Evolutionary conservation across 164 flowering plant species (phyloP), one percentile per base, ranked within the genome.

Genomic region (Aristolochia californica): DNA sequence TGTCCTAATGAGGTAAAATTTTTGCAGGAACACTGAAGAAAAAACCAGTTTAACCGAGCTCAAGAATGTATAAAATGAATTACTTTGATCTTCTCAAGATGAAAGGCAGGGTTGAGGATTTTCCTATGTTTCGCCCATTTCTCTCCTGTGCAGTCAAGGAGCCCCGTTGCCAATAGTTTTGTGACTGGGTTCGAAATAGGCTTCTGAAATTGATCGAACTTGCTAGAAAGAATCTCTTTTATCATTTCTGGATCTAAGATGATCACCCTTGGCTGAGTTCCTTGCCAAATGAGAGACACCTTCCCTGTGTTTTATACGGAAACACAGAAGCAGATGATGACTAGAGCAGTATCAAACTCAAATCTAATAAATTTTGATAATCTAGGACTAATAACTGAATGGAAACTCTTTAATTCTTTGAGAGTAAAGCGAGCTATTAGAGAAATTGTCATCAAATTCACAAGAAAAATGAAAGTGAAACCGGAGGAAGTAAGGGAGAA

Each of bases 111-210:
- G 34, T 72, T 77, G 70, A 80, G 62, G 13, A 79, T 71, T 64
- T 63, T 78, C 50, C 83, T 64, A 13, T 76, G 83, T 27, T 65
- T 80, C 1, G 66, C 76, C 91, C 87, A 84, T 57, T 74, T 65
- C 0, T 78, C 75, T 1, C 77, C 87, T 15, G 76, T 74, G 17
- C 54, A 43, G 21, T 0, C 38, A 1, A 23, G 45, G 2, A 80
- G 56, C 9, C 84, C 86, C 10, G 15, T 9, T 1, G 40, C 48
- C 17, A 64, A 56, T 20, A 56, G 17, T 34, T 65, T 34, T 12
- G 43, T 15, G 26, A 50, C 1, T 13, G 53, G 53, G 27, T 50
- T 50, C 5, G 25, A 10, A 21, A 3, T 50, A 3, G 53, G 27
- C 53, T 50, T 50, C 25, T 16, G 8, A 5, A 22, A 9, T 13